Base-by-base conservation (phyloP, 2,329 filamentous ascomycete genomes). In the Pleurostoma richardsiae region DNA sequence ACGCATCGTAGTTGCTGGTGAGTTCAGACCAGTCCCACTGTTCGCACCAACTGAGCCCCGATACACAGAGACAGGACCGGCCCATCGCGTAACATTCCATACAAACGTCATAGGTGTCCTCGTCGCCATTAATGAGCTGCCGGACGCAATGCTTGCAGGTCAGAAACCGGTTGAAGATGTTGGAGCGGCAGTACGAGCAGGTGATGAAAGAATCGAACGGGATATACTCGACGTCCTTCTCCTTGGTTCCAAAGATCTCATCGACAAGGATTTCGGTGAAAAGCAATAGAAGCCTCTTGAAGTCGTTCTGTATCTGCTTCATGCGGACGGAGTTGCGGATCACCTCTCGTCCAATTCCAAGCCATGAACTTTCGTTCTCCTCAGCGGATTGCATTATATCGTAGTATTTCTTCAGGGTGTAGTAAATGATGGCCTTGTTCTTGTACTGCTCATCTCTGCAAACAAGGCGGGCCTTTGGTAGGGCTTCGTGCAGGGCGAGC, bases 61-160 rank as follows among this genome's bases (percentile, higher is more conserved):
- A 95, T 43, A 95, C 79, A 59, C 94, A 99, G 3, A 80, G 82
- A 62, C 94, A 99, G 41, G 91, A 96, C 44, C 94, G 82, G 27
- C 94, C 94, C 87, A 97, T 95, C n/a, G 84, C 87, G 60, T 95
- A 99, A 61, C 94, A 99, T 56, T 99, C 94, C 88, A 99, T 91
- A 60, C 94, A 99, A 27, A 99, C 78, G 63, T 99, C 94, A 62
- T 97, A 99, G 0, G 88, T 88, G 59, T 97, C 88, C 46, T 90
- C 85, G 11, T 77, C 81, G 30, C 83, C 87, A 49, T 79, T 78
- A 8, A 79, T 72, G 26, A 88, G 73, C 42, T 76, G 72, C 33
- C 85, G 77, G 41, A 89, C 79, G 63, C 94, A 99, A 45, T 84
- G 80, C 49, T 89, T 89, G 71, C 94, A 99, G 4, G 91, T 96